Percentiles rank a stretch among this genome's conserved stretches.
Conservation (phyloP, 331 rosid species). For the Spiraea crenata region DNA sequence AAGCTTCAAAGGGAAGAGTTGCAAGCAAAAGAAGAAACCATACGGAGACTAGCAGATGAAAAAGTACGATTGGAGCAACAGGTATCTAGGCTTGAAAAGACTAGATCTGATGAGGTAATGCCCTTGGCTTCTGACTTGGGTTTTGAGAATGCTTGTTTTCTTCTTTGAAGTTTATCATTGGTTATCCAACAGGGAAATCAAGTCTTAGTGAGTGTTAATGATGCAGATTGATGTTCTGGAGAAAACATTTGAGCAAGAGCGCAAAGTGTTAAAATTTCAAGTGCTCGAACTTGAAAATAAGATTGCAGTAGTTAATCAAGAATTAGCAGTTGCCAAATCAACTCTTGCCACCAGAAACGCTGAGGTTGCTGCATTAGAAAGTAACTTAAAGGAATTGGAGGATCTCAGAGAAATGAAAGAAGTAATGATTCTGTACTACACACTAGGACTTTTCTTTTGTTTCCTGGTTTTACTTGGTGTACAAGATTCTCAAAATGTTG, state of each 20-base stretch:
- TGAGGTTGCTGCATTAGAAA: constrained; percentile 61
- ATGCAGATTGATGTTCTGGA: constrained; percentile 58
- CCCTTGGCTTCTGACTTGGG: constrained; percentile 12
- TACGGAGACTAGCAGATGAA: constrained; percentile 54
- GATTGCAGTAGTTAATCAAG: constrained; percentile 48
- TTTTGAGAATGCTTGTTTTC: not conserved
- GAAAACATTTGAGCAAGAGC: constrained; percentile 57
- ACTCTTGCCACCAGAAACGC: constrained; percentile 55
- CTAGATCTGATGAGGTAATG: constrained; percentile 64
- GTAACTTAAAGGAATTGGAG: constrained; percentile 72
- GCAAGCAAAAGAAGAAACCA: constrained; percentile 61
- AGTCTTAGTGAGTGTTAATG: constrained; percentile 26
- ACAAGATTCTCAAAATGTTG: not conserved
- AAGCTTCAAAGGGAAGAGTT: constrained; percentile 56
- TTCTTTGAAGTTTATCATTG: not conserved
- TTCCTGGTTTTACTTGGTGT: not conserved
- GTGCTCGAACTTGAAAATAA: constrained; percentile 67
- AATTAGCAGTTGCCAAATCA: constrained; percentile 51
- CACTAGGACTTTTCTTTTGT: not conserved
- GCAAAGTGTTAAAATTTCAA: constrained; percentile 45
- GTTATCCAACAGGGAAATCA: constrained; percentile 1
- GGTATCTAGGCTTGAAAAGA: constrained; percentile 55
- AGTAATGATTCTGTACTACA: constrained; percentile 36
- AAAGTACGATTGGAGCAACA: constrained; percentile 57
- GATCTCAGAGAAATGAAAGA: constrained; percentile 98